Percentiles rank a stretch among this genome's conserved stretches.
These are phyloP conservation scores for Sugiyamaella smithiae DNA, from an alignment of 805 yeast genomes.

Conservation along the genomic window DNA sequence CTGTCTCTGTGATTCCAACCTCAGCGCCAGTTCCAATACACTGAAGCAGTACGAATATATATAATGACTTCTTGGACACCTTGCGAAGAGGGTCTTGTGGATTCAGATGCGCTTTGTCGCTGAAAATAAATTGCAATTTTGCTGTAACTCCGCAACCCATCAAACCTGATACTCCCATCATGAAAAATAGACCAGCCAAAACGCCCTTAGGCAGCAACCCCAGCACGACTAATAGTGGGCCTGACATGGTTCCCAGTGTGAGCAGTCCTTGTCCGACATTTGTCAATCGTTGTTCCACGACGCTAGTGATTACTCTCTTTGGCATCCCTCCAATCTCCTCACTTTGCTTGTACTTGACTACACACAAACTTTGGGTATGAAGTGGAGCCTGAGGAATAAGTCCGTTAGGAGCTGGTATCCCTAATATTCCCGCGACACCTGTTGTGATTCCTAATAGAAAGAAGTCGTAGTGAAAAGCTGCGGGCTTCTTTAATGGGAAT, in stretches of 20 bases:
- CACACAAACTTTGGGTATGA: constrained; percentile 76
- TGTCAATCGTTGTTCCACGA: constrained; percentile 87
- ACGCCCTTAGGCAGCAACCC: constrained; percentile 91
- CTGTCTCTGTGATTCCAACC: constrained; percentile 79
- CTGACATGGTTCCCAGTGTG: constrained; percentile 82
- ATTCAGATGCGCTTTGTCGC: constrained; percentile 50
- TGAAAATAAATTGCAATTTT: constrained; percentile 58
- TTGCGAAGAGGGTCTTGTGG: constrained; percentile 33
- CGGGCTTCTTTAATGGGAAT: constrained; percentile 79
- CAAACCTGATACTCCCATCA: constrained; percentile 85
- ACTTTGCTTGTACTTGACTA: constrained; percentile 40
- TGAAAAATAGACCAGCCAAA: constrained; percentile 85
- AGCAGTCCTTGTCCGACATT: constrained; percentile 82
- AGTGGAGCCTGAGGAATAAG: constrained; percentile 96
- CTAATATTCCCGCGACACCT: constrained; percentile 80
- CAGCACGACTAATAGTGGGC: constrained; percentile 78
- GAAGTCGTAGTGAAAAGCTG: constrained; percentile 92
- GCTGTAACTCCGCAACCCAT: constrained; percentile 62
- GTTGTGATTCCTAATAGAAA: constrained; percentile 81
- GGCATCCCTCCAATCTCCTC: background rate
- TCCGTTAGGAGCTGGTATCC: constrained; percentile 96
- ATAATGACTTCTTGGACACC: constrained; percentile 40
- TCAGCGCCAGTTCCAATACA: constrained; percentile 73
- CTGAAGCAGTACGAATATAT: constrained; percentile 56
- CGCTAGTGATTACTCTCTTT: constrained; percentile 41